Base-by-base conservation (phyloP, 148 eudicot species). In the Polygonum maritimum region DNA sequence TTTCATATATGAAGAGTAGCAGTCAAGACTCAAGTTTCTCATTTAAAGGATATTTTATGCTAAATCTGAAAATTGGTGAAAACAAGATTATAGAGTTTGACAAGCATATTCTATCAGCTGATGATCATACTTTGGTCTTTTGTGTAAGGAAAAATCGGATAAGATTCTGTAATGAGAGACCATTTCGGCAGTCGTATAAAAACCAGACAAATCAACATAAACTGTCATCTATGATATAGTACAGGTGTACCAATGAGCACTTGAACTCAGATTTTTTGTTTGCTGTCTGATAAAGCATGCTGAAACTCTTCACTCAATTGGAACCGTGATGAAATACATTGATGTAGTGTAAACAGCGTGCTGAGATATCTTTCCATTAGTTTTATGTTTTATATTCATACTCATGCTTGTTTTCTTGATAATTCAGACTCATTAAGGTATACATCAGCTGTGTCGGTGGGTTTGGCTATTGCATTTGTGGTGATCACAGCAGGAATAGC, bases 381-480 rank as follows among this genome's bases (percentile, higher is more conserved):
- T 67, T 67, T 36, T 67, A n/a, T 67, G 21, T 2, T 31, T 63
- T 33, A 14, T 19, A 15, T 35, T 67, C 45, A 36, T 67, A 45
- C 31, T 13, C 15, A 3, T 60, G 26, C 38, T 31, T 60, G 69
- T 38, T 36, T 36, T 35, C 71, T 67, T 67, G 21, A 67, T 16
- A 38, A 44, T 67, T 35, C 85, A 90, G 97, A 92, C 89, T 92
- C 97, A 16, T 79, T 92, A 79, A 81, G 93, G 81, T 92, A 88
- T 80, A 88, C 97, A 51, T 92, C 97, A 77, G 96, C 97, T 44
- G 81, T 92, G 76, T 92, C 97, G 10, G 91, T 92, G 51, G 97
- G 79, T 76, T 82, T 92, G 86, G 98, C 96, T 39, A 77, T 90
- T 77, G 96, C 90, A 22, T 92, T 92, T 79, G 90, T 92, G 76